Evolutionary conservation across 495 filamentous ascomycete species (phyloP), one percentile per base, ranked within the genome.

Genomic region (Neurospora pannonica): DNA sequence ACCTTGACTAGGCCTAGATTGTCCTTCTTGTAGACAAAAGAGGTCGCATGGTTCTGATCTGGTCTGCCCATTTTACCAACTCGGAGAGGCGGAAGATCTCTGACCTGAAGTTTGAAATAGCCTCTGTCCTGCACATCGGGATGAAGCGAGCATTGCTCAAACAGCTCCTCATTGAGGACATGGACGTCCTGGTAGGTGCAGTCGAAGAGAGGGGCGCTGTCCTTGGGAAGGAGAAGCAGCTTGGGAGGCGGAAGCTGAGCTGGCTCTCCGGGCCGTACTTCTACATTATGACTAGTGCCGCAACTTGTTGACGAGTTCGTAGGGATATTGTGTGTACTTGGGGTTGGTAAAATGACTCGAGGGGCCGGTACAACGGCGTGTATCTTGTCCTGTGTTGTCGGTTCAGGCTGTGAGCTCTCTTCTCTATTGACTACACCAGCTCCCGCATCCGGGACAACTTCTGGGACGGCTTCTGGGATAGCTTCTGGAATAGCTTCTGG

Each of bases 61-160:
- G 79, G 80, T n/a, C 72, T 74, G 19, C 46, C 72, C 31, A 80
- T 73, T 43, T 75, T 75, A 8, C 73, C 71, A 8, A 80, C 76
- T 19, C 62, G 38, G 70, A 81, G 73, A 28, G 73, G 72, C 0
- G 80, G 80, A 5, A 81, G 73, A 34, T 74, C 74, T 15, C 71
- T 70, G 42, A 81, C 79, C 34, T 81, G 77, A 38, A 81, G 71
- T 60, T 81, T 81, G 76, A 81, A 80, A 38, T 81, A 81, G 39
- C 80, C 80, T 21, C 75, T 36, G n/a, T 79, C 76, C 5, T 39
- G 74, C 11, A 80, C 79, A 6, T 70, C 54, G 7, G 79, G 79
- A 71, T 81, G 79, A 48, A 74, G 73, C 11, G 80, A 81, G 74
- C 71, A 80, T 19, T 73, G 60, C 67, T 81, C 80, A 37, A 79